Conservation (phyloP, 345 rosid species). For the Tarenaya hassleriana region DNA sequence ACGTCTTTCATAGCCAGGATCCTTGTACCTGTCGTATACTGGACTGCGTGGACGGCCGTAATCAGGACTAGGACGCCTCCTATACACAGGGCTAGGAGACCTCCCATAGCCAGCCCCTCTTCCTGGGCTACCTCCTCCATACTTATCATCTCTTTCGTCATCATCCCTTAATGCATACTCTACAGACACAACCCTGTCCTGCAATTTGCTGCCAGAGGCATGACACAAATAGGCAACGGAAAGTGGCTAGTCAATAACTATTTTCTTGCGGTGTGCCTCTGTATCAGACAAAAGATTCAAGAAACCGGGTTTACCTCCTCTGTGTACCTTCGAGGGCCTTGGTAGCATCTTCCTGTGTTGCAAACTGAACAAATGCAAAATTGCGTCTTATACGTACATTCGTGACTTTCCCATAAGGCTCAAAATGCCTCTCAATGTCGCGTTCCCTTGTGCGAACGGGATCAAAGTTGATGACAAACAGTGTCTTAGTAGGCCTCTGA, state of each 20-base stretch:
- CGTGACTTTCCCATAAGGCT: slow-evolving; percentile 65
- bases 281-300: neutral
- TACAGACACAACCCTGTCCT: slow-evolving; percentile 77
- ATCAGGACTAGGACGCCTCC: slow-evolving; percentile 71
- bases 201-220: slow-evolving; percentile 53
- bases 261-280: neutral
- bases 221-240: neutral
- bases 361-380: slow-evolving; percentile 82
- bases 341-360: slow-evolving; percentile 73
- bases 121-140: slow-evolving; percentile 56
- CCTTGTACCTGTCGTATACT: slow-evolving; percentile 58
- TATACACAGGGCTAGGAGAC: slow-evolving; percentile 64
- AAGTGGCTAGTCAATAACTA: neutral
- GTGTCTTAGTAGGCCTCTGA: slow-evolving; percentile 79
- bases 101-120: slow-evolving; percentile 51
- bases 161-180: slow-evolving; percentile 87
- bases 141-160: slow-evolving; percentile 61
- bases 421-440: slow-evolving; percentile 72
- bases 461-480: slow-evolving; percentile 82
- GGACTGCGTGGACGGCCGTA: slow-evolving; percentile 75
- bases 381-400: slow-evolving; percentile 66
- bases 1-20: slow-evolving; percentile 48
- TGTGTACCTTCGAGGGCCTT: slow-evolving; percentile 72
- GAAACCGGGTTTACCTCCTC: slow-evolving; percentile 38
- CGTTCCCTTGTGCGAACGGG: slow-evolving; percentile 64